Conservation (phyloP, 2,329 filamentous ascomycete genomes). For the Ceratocystis huliohia region DNA sequence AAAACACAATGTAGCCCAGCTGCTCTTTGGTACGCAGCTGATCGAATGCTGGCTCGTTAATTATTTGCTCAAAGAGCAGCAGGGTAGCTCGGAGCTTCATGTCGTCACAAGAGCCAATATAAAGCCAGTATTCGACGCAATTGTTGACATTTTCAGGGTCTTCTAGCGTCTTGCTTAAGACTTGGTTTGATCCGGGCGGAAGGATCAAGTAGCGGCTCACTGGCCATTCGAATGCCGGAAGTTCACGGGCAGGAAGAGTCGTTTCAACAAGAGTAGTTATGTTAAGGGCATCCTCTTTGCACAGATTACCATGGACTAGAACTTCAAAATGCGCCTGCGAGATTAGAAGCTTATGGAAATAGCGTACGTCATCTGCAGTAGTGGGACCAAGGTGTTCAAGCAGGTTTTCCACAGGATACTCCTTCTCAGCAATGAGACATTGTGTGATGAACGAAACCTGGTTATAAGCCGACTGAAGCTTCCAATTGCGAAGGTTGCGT, state of each 20-base stretch:
- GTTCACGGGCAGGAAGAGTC: conserved; percentile 57
- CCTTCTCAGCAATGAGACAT: conserved; percentile 65
- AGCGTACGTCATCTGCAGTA: conserved; percentile 58
- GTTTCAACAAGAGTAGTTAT: conserved; percentile 72
- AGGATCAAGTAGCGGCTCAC: conserved; percentile 65
- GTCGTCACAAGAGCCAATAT: conserved; percentile 56
- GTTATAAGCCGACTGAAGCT: conserved; percentile 76
- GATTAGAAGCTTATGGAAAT: conserved; percentile 69
- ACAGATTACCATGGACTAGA: conserved; percentile 80
- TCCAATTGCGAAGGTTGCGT: conserved; percentile 71
- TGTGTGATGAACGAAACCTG: conserved; percentile 74
- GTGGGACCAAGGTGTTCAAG: conserved; percentile 63
- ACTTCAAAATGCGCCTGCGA: conserved; percentile 78
- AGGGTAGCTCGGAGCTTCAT: conserved; percentile 60
- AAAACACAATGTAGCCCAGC: conserved; percentile 92
- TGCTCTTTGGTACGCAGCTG: conserved; percentile 94
- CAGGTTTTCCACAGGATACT: conserved; percentile 68
- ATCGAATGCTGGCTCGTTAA: conserved; percentile 87
- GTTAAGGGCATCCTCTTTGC: conserved; percentile 82
- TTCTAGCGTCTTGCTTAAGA: conserved; percentile 67
- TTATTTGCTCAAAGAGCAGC: conserved; percentile 74
- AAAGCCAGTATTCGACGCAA: conserved; percentile 67
- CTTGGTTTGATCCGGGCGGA: conserved; percentile 66
- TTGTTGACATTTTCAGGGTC: conserved; percentile 85
- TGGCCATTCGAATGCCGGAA: conserved; percentile 70